Conservation (phyloP, 768 basidiomycete species). For the Suillus variegatus region DNA sequence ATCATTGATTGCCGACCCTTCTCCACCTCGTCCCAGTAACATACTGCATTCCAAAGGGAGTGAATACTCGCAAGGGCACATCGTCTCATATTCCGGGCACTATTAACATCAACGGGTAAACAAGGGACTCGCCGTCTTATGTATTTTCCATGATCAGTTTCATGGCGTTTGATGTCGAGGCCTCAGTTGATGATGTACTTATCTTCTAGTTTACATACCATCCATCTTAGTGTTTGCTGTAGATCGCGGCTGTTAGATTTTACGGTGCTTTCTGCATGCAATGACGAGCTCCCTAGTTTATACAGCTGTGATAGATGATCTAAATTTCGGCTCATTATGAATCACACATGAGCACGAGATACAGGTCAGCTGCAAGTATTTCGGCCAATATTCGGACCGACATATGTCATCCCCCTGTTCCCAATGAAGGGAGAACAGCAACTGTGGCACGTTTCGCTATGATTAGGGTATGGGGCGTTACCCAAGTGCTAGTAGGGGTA, state of each 20-base stretch:
- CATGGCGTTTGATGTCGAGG: constrained; percentile 6
- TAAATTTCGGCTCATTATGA: background rate
- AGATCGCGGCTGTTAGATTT: background rate
- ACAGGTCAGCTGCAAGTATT: background rate
- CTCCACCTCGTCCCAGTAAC: constrained; percentile 8
- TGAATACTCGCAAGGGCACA: constrained; percentile 10
- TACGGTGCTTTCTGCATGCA: background rate
- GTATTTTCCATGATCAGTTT: constrained; percentile 9
- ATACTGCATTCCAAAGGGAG: constrained; percentile 9
- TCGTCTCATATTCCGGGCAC: constrained; percentile 15
- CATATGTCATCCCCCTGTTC: background rate
- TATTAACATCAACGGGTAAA: constrained; percentile 14
- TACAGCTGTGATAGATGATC: too few relatives aligned
- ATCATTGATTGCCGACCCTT: background rate
- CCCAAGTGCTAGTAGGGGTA: background rate
- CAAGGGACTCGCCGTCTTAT: constrained; percentile 1
- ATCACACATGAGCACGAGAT: background rate
- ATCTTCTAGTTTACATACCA: constrained; percentile 18
- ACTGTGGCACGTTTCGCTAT: background rate
- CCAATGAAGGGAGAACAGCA: background rate
- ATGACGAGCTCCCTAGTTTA: background rate
- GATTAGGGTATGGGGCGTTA: background rate
- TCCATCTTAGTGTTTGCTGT: constrained; percentile 10
- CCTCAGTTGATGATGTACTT: constrained; percentile 10
- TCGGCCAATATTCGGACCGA: too few relatives aligned